A percentile compares a stretch with the other conserved stretches of the same genome.
Conservation (phyloP, 805 yeast species). For the Metschnikowia anglica region DNA sequence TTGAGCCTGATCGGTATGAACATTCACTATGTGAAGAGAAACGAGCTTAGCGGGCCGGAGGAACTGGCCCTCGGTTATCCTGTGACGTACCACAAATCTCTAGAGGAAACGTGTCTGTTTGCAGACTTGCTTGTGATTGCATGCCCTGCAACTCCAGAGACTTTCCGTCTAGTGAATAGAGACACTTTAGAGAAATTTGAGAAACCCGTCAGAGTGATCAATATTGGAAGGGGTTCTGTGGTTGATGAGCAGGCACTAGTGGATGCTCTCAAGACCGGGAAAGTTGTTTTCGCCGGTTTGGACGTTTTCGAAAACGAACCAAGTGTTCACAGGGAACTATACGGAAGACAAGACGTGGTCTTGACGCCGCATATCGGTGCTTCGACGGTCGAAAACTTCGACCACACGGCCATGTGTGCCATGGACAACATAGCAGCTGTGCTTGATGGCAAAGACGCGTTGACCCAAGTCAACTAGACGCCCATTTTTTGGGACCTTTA, state of each 20-base stretch:
- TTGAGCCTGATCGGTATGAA: constrained; percentile 62
- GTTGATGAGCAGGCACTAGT: constrained; percentile 67
- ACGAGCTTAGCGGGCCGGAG: constrained; percentile 35
- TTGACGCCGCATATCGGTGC: constrained; percentile 75
- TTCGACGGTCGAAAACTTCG: constrained; percentile 39
- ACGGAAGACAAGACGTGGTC: constrained; percentile 59
- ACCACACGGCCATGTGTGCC: constrained; percentile 51
- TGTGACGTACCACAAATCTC: constrained; percentile 39
- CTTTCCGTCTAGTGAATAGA: constrained; percentile 53
- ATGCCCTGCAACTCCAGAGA: constrained; percentile 62
- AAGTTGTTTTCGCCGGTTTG: constrained; percentile 63
- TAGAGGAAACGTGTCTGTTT: constrained; percentile 33
- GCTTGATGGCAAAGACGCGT: constrained; percentile 33
- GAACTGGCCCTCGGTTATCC: constrained; percentile 42
- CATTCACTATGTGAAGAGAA: constrained; percentile 60
- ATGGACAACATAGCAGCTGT: constrained; percentile 53
- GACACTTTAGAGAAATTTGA: constrained; percentile 47
- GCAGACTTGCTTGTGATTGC: constrained; percentile 65
- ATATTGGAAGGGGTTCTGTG: constrained; percentile 73
- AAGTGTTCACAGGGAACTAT: constrained; percentile 46
- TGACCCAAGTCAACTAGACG: constrained; percentile 17
- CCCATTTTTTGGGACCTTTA: too few species aligned
- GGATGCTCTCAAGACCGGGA: constrained; percentile 57
- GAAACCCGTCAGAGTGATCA: constrained; percentile 60
- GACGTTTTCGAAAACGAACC: constrained; percentile 76